Evolutionary conservation across 768 basidiomycete genomes (phyloP).

Genomic region (Dictyophora rubrovolvata): DNA sequence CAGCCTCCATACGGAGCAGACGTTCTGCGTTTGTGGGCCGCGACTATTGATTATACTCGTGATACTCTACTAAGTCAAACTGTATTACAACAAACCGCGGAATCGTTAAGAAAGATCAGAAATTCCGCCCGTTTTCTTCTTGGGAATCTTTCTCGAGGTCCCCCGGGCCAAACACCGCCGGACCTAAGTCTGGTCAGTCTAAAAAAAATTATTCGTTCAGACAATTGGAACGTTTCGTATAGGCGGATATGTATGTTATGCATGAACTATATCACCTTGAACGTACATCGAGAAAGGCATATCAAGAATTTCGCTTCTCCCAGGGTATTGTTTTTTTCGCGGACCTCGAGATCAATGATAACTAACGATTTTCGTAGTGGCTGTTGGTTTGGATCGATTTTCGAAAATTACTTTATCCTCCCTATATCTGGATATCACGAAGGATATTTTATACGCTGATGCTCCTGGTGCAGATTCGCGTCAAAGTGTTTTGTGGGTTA

Average conservation of each 20-base stretch:
- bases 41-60: slow-evolving; percentile 79
- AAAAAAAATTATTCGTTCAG: not conserved
- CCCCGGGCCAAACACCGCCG: slow-evolving; percentile 19
- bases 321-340: slow-evolving; percentile 43
- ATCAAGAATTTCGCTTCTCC: slow-evolving; percentile 68
- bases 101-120: slow-evolving; percentile 72
- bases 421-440: slow-evolving; percentile 64
- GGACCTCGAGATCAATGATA: slow-evolving; percentile 7
- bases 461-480: slow-evolving; percentile 37
- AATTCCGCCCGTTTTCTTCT: slow-evolving; percentile 82
- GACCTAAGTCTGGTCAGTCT: slow-evolving; percentile 53
- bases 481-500: slow-evolving; percentile 45
- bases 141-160: slow-evolving; percentile 50
- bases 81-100: slow-evolving; percentile 62
- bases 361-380: slow-evolving; percentile 34
- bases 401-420: slow-evolving; percentile 79
- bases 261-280: slow-evolving; percentile 73
- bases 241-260: slow-evolving; percentile 85
- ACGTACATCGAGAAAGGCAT: slow-evolving; percentile 52
- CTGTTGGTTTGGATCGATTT: slow-evolving; percentile 64
- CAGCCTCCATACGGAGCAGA: slow-evolving; percentile 81
- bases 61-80: slow-evolving; percentile 82
- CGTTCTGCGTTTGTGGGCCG: slow-evolving; percentile 82
- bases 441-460: slow-evolving; percentile 82
- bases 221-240: not conserved